phyloP scores from a whole-genome alignment of 1,284 basidiomycete genomes.

The Neonothopanus nambi region DNA sequence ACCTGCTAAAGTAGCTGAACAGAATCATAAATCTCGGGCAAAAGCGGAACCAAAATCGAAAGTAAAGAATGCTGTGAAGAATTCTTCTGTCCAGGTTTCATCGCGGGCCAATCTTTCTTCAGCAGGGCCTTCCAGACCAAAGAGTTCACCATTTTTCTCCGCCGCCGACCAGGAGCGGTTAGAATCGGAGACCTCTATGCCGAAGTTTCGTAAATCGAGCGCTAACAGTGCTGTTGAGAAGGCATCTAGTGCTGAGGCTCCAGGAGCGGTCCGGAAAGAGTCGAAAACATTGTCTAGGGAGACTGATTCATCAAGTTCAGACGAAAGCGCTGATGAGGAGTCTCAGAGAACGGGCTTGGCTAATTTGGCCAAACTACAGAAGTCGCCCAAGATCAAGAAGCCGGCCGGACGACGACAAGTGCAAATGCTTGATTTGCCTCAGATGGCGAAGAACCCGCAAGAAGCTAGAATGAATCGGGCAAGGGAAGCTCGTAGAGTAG shows the following conservation, averaged over 20 bases:
- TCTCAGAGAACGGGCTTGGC: constrained; percentile 49
- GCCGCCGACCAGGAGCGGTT: constrained; percentile 37
- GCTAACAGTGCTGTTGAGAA: constrained; percentile 11
- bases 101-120: not conserved
- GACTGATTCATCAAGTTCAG: constrained; percentile 30
- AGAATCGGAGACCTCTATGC: constrained; percentile 34
- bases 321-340: constrained; percentile 59
- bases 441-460: constrained; percentile 41
- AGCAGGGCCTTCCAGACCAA: constrained; percentile 12
- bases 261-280: constrained; percentile 26
- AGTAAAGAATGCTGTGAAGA: not conserved
- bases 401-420: constrained; percentile 65
- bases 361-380: constrained; percentile 64
- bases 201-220: constrained; percentile 34
- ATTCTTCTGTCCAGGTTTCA: not conserved
- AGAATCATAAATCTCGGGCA: not conserved
- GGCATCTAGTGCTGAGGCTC: constrained; percentile 12
- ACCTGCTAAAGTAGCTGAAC: not conserved
- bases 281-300: constrained; percentile 21
- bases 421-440: constrained; percentile 65
- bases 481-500: constrained; percentile 63
- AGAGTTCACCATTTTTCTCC: constrained; percentile 32
- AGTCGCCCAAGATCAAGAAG: constrained; percentile 59
- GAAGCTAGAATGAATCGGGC: constrained; percentile 53
- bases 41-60: constrained; percentile 5